Evolutionary conservation across 2,329 filamentous ascomycete species (phyloP), one percentile per base, ranked within the genome.

Genomic region (Pezicula neosporulosa): DNA sequence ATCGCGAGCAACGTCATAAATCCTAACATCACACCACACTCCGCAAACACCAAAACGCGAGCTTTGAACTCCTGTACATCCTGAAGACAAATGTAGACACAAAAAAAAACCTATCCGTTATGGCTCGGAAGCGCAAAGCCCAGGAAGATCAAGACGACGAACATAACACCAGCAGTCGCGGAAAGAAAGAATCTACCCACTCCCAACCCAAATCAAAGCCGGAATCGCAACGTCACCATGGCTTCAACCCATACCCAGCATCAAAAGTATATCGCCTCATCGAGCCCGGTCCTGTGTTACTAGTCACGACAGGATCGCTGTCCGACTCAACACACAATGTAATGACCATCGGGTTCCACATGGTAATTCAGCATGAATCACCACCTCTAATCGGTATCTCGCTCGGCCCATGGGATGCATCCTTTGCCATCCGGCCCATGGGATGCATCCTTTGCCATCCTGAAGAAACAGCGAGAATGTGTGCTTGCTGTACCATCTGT

Each of bases 251-350:
- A 13, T 60, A 57, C 50, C 58, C 55, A 7, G 12, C 46, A 12
- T 55, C 51, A n/a, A 53, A 59, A 39, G 64, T 66, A 27, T 66
- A 65, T 52, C 65, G 66, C 9, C 61, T 69, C n/a, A 56, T 69
- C 52, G 66, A 69, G 54, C 67, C 67, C 15, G 67, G 66, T 5
- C 67, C 66, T 33, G 62, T 68, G 28, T 56, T 69, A 16, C 58
- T 69, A 33, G 30, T 13, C 10, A 33, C 39, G 21, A 47, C 28
- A 92, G 49, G 75, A 71, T 88, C 77, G 68, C 91, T 86, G 63
- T 88, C 88, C 24, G 87, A 90, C 60, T 90, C 84, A 73, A 97
- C 66, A 7, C 67, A 69, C 58, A 69, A 69, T 38, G 53, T 69
- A 48, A 69, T 69, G 67, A 69, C 68, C 8, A 62, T 69, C 48